Percentiles rank a stretch among this genome's conserved stretches.
Conservation (phyloP, 257 asterid genomes). For the Oldenlandia corymbosa region DNA sequence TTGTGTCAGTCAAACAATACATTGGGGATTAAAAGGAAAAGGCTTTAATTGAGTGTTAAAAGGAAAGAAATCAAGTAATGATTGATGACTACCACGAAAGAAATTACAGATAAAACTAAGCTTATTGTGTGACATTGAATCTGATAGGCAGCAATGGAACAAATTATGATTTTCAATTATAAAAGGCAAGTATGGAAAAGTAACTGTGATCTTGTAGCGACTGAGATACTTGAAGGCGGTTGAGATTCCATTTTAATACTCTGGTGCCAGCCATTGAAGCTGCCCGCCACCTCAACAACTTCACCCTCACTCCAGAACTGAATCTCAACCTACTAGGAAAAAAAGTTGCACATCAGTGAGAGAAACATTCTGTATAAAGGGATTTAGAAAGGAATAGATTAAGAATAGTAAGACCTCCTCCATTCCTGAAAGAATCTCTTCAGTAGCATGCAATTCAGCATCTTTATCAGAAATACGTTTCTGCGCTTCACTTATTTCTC, state of each 20-base stretch:
- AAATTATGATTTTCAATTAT: neutral
- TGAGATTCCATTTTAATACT: conserved; percentile 52
- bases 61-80: neutral
- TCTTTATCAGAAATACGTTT: conserved; percentile 64
- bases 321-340: conserved; percentile 59
- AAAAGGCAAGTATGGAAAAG: neutral
- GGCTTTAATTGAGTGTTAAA: neutral
- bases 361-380: conserved; percentile 11
- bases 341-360: conserved; percentile 20
- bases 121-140: neutral
- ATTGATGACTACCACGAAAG: neutral
- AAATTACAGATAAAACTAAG: neutral
- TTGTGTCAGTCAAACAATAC: too few relatives aligned
- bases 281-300: conserved; percentile 77
- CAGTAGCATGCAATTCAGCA: conserved; percentile 55
- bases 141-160: neutral
- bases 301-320: conserved; percentile 63
- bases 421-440: conserved; percentile 66
- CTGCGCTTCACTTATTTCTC: conserved; percentile 58
- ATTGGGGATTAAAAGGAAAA: neutral
- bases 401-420: conserved; percentile 49
- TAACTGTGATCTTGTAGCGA: conserved; percentile 41
- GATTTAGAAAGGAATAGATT: neutral
- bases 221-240: conserved; percentile 31
- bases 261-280: conserved; percentile 94